phyloP scores from a whole-genome alignment of 805 yeast species.

The Zygotorulaspora florentina region DNA sequence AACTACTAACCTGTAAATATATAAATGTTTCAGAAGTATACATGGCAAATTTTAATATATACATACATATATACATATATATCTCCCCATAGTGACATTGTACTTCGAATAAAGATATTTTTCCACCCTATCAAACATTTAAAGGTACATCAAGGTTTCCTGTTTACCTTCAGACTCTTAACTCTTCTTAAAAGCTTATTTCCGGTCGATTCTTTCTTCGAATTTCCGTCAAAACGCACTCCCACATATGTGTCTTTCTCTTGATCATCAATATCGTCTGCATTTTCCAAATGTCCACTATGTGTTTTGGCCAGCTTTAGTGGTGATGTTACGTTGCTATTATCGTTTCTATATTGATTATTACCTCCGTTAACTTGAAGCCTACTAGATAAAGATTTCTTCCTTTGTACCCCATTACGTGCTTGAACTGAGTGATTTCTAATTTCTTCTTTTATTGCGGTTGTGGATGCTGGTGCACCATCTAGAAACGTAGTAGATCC shows the following conservation, averaged over 20 bases:
- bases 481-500: constrained; percentile 91
- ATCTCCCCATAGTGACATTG: background rate
- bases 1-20: constrained; percentile 9
- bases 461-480: constrained; percentile 84
- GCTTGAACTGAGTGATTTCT: constrained; percentile 35
- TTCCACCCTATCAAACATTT: background rate
- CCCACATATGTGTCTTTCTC: constrained; percentile 33
- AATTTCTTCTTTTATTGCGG: constrained; percentile 40
- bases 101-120: background rate
- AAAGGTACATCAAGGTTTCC: constrained; percentile 25
- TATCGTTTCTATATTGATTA: constrained; percentile 2
- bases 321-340: constrained; percentile 10
- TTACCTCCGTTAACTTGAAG: constrained; percentile 35
- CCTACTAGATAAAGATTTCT: constrained; percentile 77
- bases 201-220: constrained; percentile 36
- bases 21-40: constrained; percentile 1
- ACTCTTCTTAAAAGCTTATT: constrained; percentile 76
- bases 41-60: background rate
- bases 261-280: constrained; percentile 24
- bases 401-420: constrained; percentile 56
- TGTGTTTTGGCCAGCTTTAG: constrained; percentile 19
- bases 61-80: background rate
- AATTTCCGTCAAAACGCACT: constrained; percentile 26
- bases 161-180: constrained; percentile 78
- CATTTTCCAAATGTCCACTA: constrained; percentile 20